Evolutionary conservation across 192 early-diverging fungal species (phyloP), one percentile per base, ranked within the genome.

Genomic region (Mortierella claussenii): DNA sequence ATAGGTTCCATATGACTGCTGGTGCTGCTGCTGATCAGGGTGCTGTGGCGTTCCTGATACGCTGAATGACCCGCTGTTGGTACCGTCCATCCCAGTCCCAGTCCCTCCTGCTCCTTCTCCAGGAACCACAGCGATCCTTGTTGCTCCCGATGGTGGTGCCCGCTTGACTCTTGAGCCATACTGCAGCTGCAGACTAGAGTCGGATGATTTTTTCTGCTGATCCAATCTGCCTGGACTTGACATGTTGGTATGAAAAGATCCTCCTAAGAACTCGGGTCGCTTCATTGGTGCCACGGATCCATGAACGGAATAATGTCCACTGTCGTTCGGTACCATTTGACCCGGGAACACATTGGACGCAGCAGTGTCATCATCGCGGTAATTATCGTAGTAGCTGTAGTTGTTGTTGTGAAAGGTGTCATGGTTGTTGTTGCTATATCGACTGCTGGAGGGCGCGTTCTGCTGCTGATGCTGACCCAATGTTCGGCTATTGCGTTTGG

Each of bases 121-220:
- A 28, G 37, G 13, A 44, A 2, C 46, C 18, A 6, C 4, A 9
- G 23, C 36, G 20, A 18, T 30, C 10, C 7, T 20, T 12, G 21
- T 33, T 23, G 26, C 21, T 23, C 24, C 46, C 50, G 24, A 23
- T 42, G 24, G 43, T 34, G 24, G 37, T 20, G 55, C 48, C 32
- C 71, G 51, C 28, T 66, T 76, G 21, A 61, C 46, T 26, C 64
- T 60, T 5, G 63, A 36, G 1, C 71, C 64, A 20, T 76, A 76
- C 30, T 75, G 55, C 0, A 60, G 56, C 24, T 64, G 61, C 28
- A 65, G 44, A 33, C 50, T 76, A 17, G 71, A 47, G 32, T 76
- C 71, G 10, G 58, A 60, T 0, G 23, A 8, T 9, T 54, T 46
- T 40, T 58, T 47, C 15, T 47, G 64, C 27, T 59, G 70, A 30